A percentile compares a stretch with the other conserved stretches of the same genome.
Conservation (phyloP, 2,329 filamentous ascomycete species). For the Aspergillus floridensis region DNA sequence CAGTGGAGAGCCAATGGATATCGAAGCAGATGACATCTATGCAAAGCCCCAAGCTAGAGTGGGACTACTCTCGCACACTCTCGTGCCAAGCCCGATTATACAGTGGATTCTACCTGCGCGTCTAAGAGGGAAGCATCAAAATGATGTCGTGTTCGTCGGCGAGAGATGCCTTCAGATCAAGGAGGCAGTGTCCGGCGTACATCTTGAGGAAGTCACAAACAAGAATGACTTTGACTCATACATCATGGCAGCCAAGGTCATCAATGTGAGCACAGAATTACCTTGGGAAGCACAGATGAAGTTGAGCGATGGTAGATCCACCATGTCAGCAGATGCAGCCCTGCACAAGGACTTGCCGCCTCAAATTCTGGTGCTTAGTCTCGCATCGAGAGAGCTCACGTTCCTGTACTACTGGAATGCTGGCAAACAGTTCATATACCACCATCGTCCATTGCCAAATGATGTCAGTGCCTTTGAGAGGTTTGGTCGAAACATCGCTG, state of each 20-base stretch:
- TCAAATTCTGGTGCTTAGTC: slow-evolving; percentile 75
- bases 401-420: slow-evolving; percentile 67
- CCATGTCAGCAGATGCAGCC: slow-evolving; percentile 8
- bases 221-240: slow-evolving; percentile 75
- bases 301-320: slow-evolving; percentile 15
- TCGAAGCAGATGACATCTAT: slow-evolving; percentile 8
- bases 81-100: slow-evolving; percentile 71
- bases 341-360: slow-evolving; percentile 56
- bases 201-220: slow-evolving; percentile 70
- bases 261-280: slow-evolving; percentile 57
- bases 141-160: slow-evolving; percentile 85
- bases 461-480: slow-evolving; percentile 53
- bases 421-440: slow-evolving; percentile 59
- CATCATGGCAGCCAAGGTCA: slow-evolving; percentile 74
- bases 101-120: slow-evolving; percentile 78
- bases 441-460: slow-evolving; percentile 58
- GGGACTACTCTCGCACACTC: slow-evolving; percentile 74
- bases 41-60: slow-evolving; percentile 49
- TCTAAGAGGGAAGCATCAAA: slow-evolving; percentile 65
- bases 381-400: slow-evolving; percentile 69
- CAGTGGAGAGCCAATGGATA: slow-evolving; percentile 16
- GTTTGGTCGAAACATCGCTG: slow-evolving; percentile 65
- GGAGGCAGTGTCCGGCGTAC: slow-evolving; percentile 63
- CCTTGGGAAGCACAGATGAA: slow-evolving; percentile 35
- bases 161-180: slow-evolving; percentile 79